A percentile compares a stretch with the other conserved stretches of the same genome.
Conservation (phyloP, 2,329 filamentous ascomycete genomes). For the Paecilomyces sp. region DNA sequence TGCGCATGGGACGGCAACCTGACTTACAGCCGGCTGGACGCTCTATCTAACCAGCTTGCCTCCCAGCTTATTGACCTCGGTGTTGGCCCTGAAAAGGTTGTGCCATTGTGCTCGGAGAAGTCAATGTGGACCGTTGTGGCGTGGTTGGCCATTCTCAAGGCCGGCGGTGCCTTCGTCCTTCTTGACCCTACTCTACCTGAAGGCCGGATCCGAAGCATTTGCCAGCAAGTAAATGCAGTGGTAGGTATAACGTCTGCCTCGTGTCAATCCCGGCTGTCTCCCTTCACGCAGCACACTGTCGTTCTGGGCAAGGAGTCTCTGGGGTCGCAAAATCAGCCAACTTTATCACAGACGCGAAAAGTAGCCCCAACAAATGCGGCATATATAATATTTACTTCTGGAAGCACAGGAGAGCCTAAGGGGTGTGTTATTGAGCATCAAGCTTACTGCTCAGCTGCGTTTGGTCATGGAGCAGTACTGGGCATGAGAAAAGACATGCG, state of each 20-base stretch:
- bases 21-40: conserved; percentile 19
- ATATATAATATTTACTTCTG: conserved; percentile 10
- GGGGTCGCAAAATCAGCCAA: background rate
- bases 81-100: conserved; percentile 15
- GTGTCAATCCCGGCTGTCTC: background rate
- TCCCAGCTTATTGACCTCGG: conserved; percentile 14
- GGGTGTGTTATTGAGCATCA: conserved; percentile 40
- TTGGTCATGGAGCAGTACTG: conserved; percentile 32
- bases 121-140: conserved; percentile 20
- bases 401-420: conserved; percentile 4
- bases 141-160: conserved; percentile 22
- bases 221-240: background rate
- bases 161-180: conserved; percentile 23
- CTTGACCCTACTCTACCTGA: conserved; percentile 22
- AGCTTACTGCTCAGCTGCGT: conserved; percentile 46
- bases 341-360: conserved; percentile 2
- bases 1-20: conserved; percentile 15
- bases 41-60: conserved; percentile 10
- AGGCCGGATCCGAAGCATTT: conserved; percentile 7
- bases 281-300: background rate
- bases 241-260: background rate
- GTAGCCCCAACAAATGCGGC: conserved; percentile 16
- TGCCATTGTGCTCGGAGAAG: conserved; percentile 22
- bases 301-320: background rate
- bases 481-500: conserved; percentile 25